These are phyloP conservation scores for Glonium stellatum DNA, from an alignment of 495 filamentous ascomycete genomes.

Conservation along the genomic window DNA sequence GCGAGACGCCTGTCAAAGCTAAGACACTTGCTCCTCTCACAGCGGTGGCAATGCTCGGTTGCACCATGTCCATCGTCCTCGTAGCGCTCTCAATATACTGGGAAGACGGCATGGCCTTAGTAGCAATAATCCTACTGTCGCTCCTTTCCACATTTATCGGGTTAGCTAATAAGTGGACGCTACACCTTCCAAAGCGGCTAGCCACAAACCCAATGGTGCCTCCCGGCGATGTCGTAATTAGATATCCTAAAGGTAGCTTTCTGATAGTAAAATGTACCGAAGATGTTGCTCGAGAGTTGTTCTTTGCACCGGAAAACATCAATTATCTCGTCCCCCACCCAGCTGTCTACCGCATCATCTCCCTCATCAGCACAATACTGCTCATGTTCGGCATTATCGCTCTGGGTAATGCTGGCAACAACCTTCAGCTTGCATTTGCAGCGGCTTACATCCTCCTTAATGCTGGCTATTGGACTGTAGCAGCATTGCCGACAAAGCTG, in stretches of 20 bases:
- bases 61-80: slow-evolving; percentile 34
- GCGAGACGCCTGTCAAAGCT: slow-evolving; percentile 24
- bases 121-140: slow-evolving; percentile 40
- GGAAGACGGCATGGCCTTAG: slow-evolving; percentile 39
- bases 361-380: slow-evolving; percentile 40
- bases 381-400: slow-evolving; percentile 45
- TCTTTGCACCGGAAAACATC: slow-evolving; percentile 41
- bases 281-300: slow-evolving; percentile 36
- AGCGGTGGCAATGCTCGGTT: slow-evolving; percentile 35
- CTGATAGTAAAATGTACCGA: slow-evolving; percentile 36
- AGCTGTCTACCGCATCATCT: slow-evolving; percentile 36
- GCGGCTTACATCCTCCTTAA: slow-evolving; percentile 43
- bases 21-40: slow-evolving; percentile 36
- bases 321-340: slow-evolving; percentile 33
- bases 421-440: slow-evolving; percentile 40
- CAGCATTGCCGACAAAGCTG: slow-evolving; percentile 36
- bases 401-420: slow-evolving; percentile 38
- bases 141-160: slow-evolving; percentile 41
- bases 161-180: slow-evolving; percentile 39
- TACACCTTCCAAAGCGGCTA: slow-evolving; percentile 28
- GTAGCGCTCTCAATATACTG: slow-evolving; percentile 34
- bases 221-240: slow-evolving; percentile 34
- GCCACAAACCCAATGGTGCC: slow-evolving; percentile 9
- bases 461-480: slow-evolving; percentile 41
- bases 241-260: slow-evolving; percentile 37